A percentile compares a stretch with the other conserved stretches of the same genome.
phyloP scores from a whole-genome alignment of 2,329 filamentous ascomycete genomes.

The Microcyclosporella mali region DNA sequence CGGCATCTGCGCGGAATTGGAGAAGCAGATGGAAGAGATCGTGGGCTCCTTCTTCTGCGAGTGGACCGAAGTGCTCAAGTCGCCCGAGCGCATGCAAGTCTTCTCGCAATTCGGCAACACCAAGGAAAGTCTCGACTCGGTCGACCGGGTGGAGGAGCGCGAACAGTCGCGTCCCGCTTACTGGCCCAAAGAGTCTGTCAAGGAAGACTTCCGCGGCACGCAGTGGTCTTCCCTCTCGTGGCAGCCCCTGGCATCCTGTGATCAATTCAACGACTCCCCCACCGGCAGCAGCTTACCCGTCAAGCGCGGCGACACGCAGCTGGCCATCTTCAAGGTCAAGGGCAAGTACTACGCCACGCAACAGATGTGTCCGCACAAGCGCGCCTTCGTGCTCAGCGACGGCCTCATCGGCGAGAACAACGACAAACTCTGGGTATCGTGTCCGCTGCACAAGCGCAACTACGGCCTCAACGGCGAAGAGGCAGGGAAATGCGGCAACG shows the following conservation, averaged over 20 bases:
- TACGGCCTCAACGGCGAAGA: slow-evolving; percentile 64
- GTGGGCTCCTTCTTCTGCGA: slow-evolving; percentile 84
- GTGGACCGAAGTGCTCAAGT: slow-evolving; percentile 75
- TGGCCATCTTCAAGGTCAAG: slow-evolving; percentile 77
- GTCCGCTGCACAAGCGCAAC: slow-evolving; percentile 85
- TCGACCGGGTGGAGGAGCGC: slow-evolving; percentile 67
- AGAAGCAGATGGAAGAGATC: slow-evolving; percentile 80
- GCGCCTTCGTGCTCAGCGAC: slow-evolving; percentile 82
- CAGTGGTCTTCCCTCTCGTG: slow-evolving; percentile 64
- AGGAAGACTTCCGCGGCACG: slow-evolving; percentile 65
- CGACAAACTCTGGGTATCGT: slow-evolving; percentile 74
- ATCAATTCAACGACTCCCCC: slow-evolving; percentile 62
- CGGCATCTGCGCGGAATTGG: slow-evolving; percentile 75
- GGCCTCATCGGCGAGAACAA: slow-evolving; percentile 69
- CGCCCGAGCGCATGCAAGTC: slow-evolving; percentile 59
- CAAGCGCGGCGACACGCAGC: slow-evolving; percentile 82
- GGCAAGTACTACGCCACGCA: slow-evolving; percentile 79
- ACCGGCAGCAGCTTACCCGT: slow-evolving; percentile 70
- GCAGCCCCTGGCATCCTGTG: slow-evolving; percentile 70
- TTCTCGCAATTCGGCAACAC: slow-evolving; percentile 87
- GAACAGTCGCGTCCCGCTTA: slow-evolving; percentile 67
- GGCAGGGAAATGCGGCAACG: slow-evolving; percentile 67
- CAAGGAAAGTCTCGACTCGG: slow-evolving; percentile 55
- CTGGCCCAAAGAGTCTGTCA: slow-evolving; percentile 65
- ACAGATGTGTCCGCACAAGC: slow-evolving; percentile 93